Evolutionary conservation across 2,329 filamentous ascomycete species (phyloP).

Genomic region (Neopestalotiopsis sp.): DNA sequence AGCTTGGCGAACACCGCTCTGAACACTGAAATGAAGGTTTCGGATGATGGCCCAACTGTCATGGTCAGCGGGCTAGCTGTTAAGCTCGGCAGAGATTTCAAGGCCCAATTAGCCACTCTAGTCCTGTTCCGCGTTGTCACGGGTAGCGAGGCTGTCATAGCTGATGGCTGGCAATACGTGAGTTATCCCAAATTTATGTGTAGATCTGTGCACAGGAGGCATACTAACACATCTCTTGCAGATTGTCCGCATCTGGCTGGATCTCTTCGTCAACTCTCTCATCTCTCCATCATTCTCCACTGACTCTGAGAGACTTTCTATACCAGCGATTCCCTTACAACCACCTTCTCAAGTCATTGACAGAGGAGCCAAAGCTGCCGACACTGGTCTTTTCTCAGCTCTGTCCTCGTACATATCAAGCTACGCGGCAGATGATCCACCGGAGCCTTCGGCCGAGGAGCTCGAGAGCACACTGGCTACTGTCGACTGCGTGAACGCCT

Average conservation of each 20-base stretch:
- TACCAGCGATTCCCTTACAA: slow-evolving; percentile 86
- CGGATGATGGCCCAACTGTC: slow-evolving; percentile 75
- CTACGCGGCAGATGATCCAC: slow-evolving; percentile 96
- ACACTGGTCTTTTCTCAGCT: slow-evolving; percentile 88
- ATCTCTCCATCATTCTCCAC: slow-evolving; percentile 78
- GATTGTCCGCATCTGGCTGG: slow-evolving; percentile 90
- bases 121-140: slow-evolving; percentile 94
- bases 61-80: slow-evolving; percentile 99
- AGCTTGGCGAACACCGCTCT: slow-evolving; percentile 80
- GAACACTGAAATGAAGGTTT: slow-evolving; percentile 94
- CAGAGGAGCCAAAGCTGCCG: slow-evolving; percentile 75
- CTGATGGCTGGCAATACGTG: slow-evolving; percentile 79
- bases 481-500: slow-evolving; percentile 91
- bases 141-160: slow-evolving; percentile 79
- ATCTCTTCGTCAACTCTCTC: slow-evolving; percentile 94
- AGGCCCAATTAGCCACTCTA: slow-evolving; percentile 90
- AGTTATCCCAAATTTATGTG: slow-evolving; percentile 36
- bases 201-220: neutral
- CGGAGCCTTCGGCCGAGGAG: slow-evolving; percentile 96
- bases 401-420: slow-evolving; percentile 98
- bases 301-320: slow-evolving; percentile 67
- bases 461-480: slow-evolving; percentile 94
- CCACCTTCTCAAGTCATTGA: slow-evolving; percentile 93
- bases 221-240: slow-evolving; percentile 50
- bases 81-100: slow-evolving; percentile 90